A percentile compares a stretch with the other conserved stretches of the same genome.
phyloP scores from a whole-genome alignment of 2,329 filamentous ascomycete genomes.

The Parafenestella ontariensis region DNA sequence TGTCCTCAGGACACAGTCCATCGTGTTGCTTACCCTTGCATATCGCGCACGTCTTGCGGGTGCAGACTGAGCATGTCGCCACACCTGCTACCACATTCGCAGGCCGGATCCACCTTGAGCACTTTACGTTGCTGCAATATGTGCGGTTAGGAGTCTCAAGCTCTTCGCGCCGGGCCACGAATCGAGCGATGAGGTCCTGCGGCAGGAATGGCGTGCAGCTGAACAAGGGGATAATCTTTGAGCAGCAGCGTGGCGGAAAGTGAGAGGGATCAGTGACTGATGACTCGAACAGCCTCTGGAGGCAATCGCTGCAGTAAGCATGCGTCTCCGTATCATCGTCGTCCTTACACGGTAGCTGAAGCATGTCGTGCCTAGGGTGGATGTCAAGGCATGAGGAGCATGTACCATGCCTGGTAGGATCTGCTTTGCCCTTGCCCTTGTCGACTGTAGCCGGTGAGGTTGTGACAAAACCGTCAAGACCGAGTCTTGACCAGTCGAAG shows the following conservation, averaged over 20 bases:
- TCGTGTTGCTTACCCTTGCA: conserved; percentile 17
- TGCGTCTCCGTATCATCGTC: conserved; percentile 8
- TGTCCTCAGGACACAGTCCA: conserved; percentile 18
- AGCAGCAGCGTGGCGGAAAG: conserved; percentile 33
- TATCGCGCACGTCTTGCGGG: conserved; percentile 10
- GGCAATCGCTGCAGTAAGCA: conserved; percentile 27
- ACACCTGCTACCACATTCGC: conserved; percentile 6
- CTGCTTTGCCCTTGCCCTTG: background rate
- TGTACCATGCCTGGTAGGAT: background rate
- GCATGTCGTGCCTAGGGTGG: conserved; percentile 5
- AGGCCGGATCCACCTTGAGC: conserved; percentile 18
- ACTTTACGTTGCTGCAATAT: conserved; percentile 20
- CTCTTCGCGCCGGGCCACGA: conserved; percentile 15
- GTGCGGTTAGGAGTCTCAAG: conserved; percentile 17
- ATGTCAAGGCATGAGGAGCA: conserved; percentile 14
- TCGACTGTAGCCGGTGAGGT: no score
- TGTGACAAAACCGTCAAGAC: background rate
- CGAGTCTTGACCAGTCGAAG: background rate
- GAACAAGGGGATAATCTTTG: conserved; percentile 14
- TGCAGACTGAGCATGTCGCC: conserved; percentile 11
- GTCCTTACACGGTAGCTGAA: conserved; percentile 13
- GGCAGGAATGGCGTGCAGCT: conserved; percentile 10
- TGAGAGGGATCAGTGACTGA: conserved; percentile 17
- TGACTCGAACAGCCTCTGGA: conserved; percentile 21
- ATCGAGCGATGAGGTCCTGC: background rate